Evolutionary conservation across 2,329 filamentous ascomycete species (phyloP).

Genomic region (Colletotrichum cuscutae): DNA sequence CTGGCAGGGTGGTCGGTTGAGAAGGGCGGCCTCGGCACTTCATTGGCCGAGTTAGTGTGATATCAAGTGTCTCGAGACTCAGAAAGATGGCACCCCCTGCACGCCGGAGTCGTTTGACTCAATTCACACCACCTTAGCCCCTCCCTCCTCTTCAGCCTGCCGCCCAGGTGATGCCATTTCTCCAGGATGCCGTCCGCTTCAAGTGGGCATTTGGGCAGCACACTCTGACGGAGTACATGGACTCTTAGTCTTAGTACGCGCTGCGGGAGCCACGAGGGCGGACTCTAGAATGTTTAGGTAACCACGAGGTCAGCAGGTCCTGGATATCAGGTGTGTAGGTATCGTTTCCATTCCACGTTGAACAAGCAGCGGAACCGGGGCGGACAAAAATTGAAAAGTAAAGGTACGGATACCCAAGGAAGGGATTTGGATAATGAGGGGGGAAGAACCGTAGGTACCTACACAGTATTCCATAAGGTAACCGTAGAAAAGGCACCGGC

Average conservation of each 20-base stretch:
- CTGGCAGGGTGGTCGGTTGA: slow-evolving; percentile 5
- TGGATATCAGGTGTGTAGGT: not conserved
- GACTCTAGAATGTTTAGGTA: not conserved
- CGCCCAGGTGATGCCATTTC: slow-evolving; percentile 35
- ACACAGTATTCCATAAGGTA: no score
- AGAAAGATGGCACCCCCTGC: slow-evolving; percentile 8
- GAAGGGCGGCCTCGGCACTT: slow-evolving; percentile 4
- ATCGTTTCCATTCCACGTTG: not conserved
- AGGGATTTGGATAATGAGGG: not conserved
- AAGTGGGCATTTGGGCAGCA: slow-evolving; percentile 12
- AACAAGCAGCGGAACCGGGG: not conserved
- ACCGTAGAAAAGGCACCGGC: not conserved
- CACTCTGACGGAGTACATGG: not conserved
- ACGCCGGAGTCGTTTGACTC: slow-evolving; percentile 20
- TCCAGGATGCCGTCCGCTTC: slow-evolving; percentile 20
- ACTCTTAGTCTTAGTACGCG: no score
- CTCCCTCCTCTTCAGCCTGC: slow-evolving; percentile 14
- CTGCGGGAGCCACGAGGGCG: not conserved
- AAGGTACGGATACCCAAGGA: not conserved
- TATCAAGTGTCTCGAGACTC: not conserved
- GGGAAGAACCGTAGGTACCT: not conserved
- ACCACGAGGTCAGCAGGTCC: slow-evolving; percentile 17
- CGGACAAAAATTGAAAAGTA: not conserved
- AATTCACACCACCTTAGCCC: slow-evolving; percentile 26
- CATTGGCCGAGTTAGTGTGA: slow-evolving; percentile 29